Base-by-base conservation (phyloP, 2,329 filamentous ascomycete species). In the Talaromyces sp. region DNA sequence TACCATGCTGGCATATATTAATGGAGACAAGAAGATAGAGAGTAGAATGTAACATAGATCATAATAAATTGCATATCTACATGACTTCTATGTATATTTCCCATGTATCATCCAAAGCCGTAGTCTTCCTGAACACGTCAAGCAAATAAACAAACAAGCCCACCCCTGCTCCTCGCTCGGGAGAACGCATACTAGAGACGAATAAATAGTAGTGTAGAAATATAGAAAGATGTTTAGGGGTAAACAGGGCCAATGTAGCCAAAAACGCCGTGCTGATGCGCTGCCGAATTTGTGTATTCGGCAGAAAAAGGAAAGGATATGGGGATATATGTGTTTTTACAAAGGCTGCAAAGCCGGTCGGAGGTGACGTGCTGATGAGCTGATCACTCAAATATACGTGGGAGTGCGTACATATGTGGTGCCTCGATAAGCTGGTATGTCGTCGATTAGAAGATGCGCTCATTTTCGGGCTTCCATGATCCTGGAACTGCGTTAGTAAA, bases 391-490 rank as follows among this genome's bases (percentile, higher is more conserved):
- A 21, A 12, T 25, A 18, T 18, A 21, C 16, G 39, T 44, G n/a
- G n/a, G 5, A 21, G 18, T 54, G 18, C 28, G 31, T 23, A 23
- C 37, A 37, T 37, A 16, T 31, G 28, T 33, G 44, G 25, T 33
- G 48, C 14, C 18, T 33, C 31, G 37, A 37, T 37, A 14, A 9
- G 4, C 12, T 7, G 40, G 42, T 57, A 57, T 40, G 33, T 25
- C 18, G 21, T 25, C 21, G 6, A 28, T 55, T 31, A 61, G 18
- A 40, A 58, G 11, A 50, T 57, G 46, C 60, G 59, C 52, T 62
- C 56, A 12, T 35, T 52, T 44, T 75, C 73, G 12, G 74, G 74
- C 65, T 77, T 77, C 75, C 75, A 77, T 33, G 74, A 69, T 33
- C 75, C 75, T 77, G 28, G 18, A 2, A 12, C 16, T 39, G 55